Conservation (phyloP, 768 basidiomycete genomes). For the Kwoniella sp. region DNA sequence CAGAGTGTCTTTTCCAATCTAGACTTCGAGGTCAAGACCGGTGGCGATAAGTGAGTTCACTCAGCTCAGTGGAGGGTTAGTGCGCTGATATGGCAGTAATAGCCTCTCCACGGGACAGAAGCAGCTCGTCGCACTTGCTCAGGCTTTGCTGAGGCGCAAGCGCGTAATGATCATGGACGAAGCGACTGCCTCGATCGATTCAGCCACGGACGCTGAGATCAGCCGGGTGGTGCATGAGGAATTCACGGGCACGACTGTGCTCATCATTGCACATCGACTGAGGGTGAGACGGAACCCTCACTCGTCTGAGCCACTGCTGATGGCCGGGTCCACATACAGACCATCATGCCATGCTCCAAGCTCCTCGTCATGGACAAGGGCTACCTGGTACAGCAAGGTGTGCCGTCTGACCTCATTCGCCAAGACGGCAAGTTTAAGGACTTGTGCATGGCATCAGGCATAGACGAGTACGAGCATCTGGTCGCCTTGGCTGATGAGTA, state of each 20-base stretch:
- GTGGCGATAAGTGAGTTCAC: constrained; percentile 37
- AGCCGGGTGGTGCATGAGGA: constrained; percentile 36
- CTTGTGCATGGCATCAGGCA: constrained; percentile 33
- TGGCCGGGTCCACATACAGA: constrained; percentile 10
- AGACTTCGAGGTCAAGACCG: constrained; percentile 38
- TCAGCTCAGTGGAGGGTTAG: neutral
- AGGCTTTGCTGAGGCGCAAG: constrained; percentile 38
- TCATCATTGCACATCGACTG: constrained; percentile 46
- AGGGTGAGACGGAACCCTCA: constrained; percentile 13
- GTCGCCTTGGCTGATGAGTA: constrained; percentile 20
- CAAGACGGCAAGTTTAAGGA: constrained; percentile 28
- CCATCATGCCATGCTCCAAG: constrained; percentile 44
- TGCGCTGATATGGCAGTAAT: constrained; percentile 5
- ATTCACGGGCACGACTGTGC: constrained; percentile 34
- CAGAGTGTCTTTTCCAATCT: constrained; percentile 42
- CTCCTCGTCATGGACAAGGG: constrained; percentile 46
- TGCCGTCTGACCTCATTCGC: constrained; percentile 29
- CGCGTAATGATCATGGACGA: constrained; percentile 44
- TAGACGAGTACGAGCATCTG: constrained; percentile 33
- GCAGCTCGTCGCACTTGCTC: constrained; percentile 44
- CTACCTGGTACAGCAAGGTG: constrained; percentile 32
- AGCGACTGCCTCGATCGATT: constrained; percentile 44
- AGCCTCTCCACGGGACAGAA: constrained; percentile 44
- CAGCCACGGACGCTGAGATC: constrained; percentile 40
- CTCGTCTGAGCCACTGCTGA: neutral